Base-by-base conservation (phyloP, 208 protist species). In the Trypanosoma brucei region DNA sequence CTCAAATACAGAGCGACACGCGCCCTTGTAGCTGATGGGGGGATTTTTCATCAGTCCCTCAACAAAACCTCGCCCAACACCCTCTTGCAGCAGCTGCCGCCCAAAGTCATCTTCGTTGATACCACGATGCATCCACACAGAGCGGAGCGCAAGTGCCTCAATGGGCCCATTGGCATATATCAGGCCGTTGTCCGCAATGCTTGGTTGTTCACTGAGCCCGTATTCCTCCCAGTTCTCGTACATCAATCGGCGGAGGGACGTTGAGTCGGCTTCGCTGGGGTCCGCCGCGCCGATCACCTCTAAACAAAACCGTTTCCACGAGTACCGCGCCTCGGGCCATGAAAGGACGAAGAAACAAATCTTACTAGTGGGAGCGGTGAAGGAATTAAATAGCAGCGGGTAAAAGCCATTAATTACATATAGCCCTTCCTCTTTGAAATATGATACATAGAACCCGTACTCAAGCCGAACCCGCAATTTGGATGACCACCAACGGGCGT, bases 371-470 rank as follows among this genome's bases (percentile, higher is more conserved):
- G 46, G 40, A 9, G 53, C 62, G 22, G 68, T 80, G 67, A 85
- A 79, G 45, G 64, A 38, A 50, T 79, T 62, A 0, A 74, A 66
- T 60, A 90, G 62, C 0, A 76, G 57, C 35, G 80, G 82, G 56
- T 86, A 92, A 61, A 86, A 79, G 13, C 88, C 91, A 65, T 96
- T 94, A 33, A 88, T 61, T 1, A 94, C 78, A 60, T 90, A 92
- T 14, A 80, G 3, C 9, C n/a, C 48, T 48, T 74, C 59, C 45
- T 75, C 65, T 37, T 56, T 60, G 39, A 84, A 69, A 46, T 67
- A 70, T 42, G 56, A 52, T 46, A 83, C 76, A 73, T 82, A 78
- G 33, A 79, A 66, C 22, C 79, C 82, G 50, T 63, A 42, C 36
- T 76, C 62, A 35, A 88, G 65, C 61, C 76, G 68, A 5, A 45